Evolutionary conservation across 2,329 filamentous ascomycete genomes (phyloP).

Genomic region (Mariannaea elegans): DNA sequence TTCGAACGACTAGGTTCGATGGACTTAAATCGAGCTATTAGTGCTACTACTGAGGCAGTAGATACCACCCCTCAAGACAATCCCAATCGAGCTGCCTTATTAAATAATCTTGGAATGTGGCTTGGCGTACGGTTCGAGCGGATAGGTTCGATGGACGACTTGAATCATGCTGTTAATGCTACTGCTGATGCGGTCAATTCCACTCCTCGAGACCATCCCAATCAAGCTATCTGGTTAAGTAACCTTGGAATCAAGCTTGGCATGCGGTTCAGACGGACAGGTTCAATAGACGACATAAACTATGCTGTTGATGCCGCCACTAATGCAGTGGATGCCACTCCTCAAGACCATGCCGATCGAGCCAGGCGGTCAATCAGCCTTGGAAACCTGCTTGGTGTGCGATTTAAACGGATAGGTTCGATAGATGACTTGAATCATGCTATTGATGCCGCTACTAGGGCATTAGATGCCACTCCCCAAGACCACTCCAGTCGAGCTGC

Average conservation of each 20-base stretch:
- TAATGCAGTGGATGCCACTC: neutral
- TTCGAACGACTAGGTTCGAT: neutral
- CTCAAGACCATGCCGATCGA: neutral
- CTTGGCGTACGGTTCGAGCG: neutral
- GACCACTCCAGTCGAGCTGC: neutral
- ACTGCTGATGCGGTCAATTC: too few relatives aligned
- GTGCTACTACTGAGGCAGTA: neutral
- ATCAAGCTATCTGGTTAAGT: too few relatives aligned
- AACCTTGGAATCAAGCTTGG: too few relatives aligned
- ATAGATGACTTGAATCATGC: slow-evolving; percentile 1
- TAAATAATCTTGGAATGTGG: neutral
- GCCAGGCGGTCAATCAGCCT: neutral
- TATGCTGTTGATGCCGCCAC: neutral
- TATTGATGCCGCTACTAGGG: neutral
- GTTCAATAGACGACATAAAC: too few relatives aligned
- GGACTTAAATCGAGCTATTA: too few relatives aligned
- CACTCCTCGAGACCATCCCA: too few relatives aligned
- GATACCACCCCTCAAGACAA: neutral
- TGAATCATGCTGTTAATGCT: too few relatives aligned
- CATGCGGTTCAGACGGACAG: too few relatives aligned
- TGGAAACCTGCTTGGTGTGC: too few relatives aligned
- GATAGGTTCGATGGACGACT: too few relatives aligned
- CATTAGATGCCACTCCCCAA: neutral
- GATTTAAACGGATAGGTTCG: neutral
- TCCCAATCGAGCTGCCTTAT: neutral